A percentile compares a stretch with the other conserved stretches of the same genome.
phyloP scores from a whole-genome alignment of 2,329 filamentous ascomycete genomes.

The Apiospora koreana region DNA sequence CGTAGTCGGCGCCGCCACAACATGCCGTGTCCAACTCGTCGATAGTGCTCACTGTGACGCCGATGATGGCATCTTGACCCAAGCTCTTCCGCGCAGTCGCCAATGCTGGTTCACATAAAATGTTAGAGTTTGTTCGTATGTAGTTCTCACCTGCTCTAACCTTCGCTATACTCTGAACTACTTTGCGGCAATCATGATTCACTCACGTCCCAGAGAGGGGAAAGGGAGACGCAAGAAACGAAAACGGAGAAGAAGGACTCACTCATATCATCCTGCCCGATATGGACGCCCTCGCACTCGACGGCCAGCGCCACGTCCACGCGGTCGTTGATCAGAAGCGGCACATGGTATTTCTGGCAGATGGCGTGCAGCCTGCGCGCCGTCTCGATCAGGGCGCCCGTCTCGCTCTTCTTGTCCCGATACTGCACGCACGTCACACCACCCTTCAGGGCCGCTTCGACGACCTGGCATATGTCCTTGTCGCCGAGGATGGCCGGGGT shows the following conservation, averaged over 20 bases:
- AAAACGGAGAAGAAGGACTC: constrained; percentile 26
- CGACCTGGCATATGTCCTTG: constrained; percentile 69
- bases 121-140: constrained; percentile 4
- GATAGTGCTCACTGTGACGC: constrained; percentile 77
- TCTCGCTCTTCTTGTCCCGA: constrained; percentile 83
- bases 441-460: constrained; percentile 73
- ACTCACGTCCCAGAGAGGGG: not conserved
- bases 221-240: not conserved
- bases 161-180: not conserved
- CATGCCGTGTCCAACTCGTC: constrained; percentile 75
- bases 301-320: constrained; percentile 86
- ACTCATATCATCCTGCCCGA: constrained; percentile 94
- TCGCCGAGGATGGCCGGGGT: constrained; percentile 79
- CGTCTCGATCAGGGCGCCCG: constrained; percentile 67
- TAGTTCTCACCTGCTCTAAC: not conserved
- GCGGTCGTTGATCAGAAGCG: constrained; percentile 89
- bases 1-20: constrained; percentile 78
- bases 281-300: constrained; percentile 87
- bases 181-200: not conserved
- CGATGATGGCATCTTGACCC: constrained; percentile 78
- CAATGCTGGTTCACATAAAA: constrained; percentile 46
- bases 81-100: constrained; percentile 70
- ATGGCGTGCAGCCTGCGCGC: constrained; percentile 71
- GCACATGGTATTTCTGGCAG: constrained; percentile 68
- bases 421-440: constrained; percentile 89